Conservation (phyloP, 163 green algal species). For the Scenedesmus sp. region DNA sequence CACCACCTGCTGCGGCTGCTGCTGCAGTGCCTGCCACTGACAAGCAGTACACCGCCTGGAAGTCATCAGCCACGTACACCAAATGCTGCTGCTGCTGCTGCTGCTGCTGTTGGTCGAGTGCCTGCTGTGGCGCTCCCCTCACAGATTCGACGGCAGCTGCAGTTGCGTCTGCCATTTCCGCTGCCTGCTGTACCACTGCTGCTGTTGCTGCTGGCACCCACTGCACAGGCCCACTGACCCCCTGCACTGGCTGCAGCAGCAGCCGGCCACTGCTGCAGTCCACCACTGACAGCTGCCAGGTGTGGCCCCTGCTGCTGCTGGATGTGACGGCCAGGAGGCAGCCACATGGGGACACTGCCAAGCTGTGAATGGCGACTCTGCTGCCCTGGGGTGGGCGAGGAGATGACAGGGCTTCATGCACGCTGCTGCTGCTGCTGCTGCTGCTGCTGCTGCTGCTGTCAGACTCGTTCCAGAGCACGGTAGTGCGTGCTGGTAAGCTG, state of each 20-base stretch:
- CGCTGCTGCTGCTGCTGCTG: slow-evolving; percentile 7
- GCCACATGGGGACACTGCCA: not conserved
- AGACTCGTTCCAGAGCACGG: slow-evolving; percentile 19
- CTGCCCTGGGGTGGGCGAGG: not conserved
- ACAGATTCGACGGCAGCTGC: not conserved
- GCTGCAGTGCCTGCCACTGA: not conserved
- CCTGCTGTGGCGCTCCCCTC: not conserved
- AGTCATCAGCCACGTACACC: slow-evolving; percentile 18
- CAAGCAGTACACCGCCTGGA: slow-evolving; percentile 22
- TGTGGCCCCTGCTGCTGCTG: not conserved
- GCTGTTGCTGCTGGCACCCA: slow-evolving; percentile 2
- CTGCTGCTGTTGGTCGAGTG: not conserved
- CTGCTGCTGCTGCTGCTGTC: not conserved
- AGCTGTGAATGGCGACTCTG: slow-evolving; percentile 3
- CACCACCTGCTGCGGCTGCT: not conserved
- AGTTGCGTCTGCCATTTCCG: not conserved
- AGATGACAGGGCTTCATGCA: not conserved
- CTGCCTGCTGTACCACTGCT: not conserved
- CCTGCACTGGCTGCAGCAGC: slow-evolving; percentile 10
- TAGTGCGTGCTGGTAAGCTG: not conserved
- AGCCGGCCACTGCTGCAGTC: not conserved
- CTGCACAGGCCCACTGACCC: slow-evolving; percentile 17
- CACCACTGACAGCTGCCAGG: slow-evolving; percentile 10
- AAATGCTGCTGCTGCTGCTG: slow-evolving; percentile 4
- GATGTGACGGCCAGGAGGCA: slow-evolving; percentile 25